Percentiles rank a stretch among this genome's conserved stretches.
phyloP scores from a whole-genome alignment of 192 early-diverging fungal species.

The Chytriomyces confervae region DNA sequence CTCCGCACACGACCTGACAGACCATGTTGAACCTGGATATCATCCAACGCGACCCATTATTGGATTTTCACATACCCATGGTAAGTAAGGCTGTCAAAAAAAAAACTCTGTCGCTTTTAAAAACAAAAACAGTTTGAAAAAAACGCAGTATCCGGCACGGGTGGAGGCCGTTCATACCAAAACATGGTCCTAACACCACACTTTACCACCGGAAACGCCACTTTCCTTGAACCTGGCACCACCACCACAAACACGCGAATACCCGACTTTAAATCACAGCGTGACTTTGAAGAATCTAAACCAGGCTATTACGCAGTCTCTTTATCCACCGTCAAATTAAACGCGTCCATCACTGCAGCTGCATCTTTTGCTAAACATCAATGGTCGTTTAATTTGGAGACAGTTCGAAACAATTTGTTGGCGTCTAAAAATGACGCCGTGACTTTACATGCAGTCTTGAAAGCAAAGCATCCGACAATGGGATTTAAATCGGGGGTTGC shows the following conservation, averaged over 20 bases:
- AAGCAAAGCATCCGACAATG: background rate
- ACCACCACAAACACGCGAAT: background rate
- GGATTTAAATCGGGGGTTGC: background rate
- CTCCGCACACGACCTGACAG: background rate
- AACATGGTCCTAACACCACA: conserved; percentile 10
- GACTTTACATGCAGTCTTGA: background rate
- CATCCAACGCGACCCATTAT: conserved; percentile 5
- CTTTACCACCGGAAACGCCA: background rate
- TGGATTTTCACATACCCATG: conserved; percentile 41
- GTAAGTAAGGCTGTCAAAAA: too few relatives aligned
- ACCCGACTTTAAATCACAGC: background rate
- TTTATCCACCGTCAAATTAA: background rate
- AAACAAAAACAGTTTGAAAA: too few relatives aligned
- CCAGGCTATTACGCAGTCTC: background rate
- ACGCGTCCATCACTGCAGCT: background rate
- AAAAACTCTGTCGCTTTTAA: too few relatives aligned
- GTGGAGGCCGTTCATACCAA: conserved; percentile 30
- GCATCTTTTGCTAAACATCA: background rate
- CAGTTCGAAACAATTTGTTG: background rate
- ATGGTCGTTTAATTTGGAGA: background rate
- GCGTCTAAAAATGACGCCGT: background rate
- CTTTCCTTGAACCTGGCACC: background rate
- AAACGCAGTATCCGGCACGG: conserved; percentile 18
- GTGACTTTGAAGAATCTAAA: background rate
- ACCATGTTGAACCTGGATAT: conserved; percentile 40